Percentiles rank a stretch among this genome's conserved stretches.
Conservation (phyloP, 768 basidiomycete species). For the Termitomyces eurrhizus region DNA sequence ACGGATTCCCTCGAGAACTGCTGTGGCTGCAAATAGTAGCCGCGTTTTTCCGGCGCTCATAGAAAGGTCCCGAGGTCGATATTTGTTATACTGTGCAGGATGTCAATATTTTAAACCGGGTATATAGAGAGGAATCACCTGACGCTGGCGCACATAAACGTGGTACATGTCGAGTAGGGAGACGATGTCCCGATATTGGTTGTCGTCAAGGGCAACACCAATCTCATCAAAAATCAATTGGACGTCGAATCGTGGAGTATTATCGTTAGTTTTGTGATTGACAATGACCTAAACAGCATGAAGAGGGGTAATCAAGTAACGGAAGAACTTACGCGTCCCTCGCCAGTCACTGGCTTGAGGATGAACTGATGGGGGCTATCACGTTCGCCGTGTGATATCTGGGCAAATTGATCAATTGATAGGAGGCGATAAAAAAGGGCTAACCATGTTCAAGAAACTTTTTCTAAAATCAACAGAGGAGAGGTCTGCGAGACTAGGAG, state of each 20-base stretch:
- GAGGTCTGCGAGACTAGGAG: constrained; percentile 69
- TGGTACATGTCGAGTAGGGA: constrained; percentile 96
- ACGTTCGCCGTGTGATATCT: constrained; percentile 46
- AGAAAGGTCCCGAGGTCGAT: constrained; percentile 61
- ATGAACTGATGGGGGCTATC: constrained; percentile 83
- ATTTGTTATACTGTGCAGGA: constrained; percentile 69
- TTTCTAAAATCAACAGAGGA: constrained; percentile 61
- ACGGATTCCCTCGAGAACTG: constrained; percentile 79
- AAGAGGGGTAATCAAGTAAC: not conserved
- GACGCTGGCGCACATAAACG: constrained; percentile 81
- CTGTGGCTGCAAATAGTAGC: constrained; percentile 72
- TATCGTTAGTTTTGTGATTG: constrained; percentile 70
- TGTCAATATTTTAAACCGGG: constrained; percentile 11
- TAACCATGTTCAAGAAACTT: constrained; percentile 73
- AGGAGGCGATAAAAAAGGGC: constrained; percentile 4
- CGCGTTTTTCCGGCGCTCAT: constrained; percentile 63
- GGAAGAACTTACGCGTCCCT: constrained; percentile 70
- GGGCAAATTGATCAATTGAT: not conserved
- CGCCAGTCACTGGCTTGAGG: constrained; percentile 91
- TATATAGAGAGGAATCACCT: constrained; percentile 39
- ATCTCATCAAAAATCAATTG: constrained; percentile 91
- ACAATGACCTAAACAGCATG: constrained; percentile 59
- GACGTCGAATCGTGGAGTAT: constrained; percentile 82
- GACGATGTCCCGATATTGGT: constrained; percentile 92
- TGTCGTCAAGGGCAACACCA: constrained; percentile 84